Conservation (phyloP, 306 rosid species). For the Trichosanthes cucumerina region DNA sequence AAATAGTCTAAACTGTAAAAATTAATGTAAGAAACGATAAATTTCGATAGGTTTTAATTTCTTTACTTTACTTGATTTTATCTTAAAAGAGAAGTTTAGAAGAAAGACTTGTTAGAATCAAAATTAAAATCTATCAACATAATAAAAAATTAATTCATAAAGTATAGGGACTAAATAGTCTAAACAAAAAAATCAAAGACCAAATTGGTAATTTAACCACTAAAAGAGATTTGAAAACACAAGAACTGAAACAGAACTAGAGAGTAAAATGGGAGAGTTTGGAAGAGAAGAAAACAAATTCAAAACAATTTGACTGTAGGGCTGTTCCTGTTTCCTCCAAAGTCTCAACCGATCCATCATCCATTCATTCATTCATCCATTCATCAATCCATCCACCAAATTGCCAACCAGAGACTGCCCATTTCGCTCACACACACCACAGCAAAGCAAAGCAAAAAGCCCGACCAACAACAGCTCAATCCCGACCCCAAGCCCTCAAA, state of each 20-base stretch:
- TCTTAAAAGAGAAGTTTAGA: no score
- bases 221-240: background rate
- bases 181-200: background rate
- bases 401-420: conserved; percentile 2
- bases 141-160: no score
- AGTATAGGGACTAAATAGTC: no score
- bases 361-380: background rate
- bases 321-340: background rate
- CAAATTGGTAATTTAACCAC: background rate
- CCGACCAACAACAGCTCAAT: background rate
- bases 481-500: background rate
- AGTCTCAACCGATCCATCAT: background rate
- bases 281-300: background rate
- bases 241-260: background rate
- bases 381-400: conserved; percentile 1
- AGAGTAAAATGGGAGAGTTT: conserved; percentile 7
- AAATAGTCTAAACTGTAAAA: no score
- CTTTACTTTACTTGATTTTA: no score
- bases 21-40: no score
- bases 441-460: background rate
- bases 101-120: no score
- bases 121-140: no score
- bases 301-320: background rate
- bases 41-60: no score
- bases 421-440: background rate